Conservation (phyloP, 352 stramenopile genomes). For the Pilasporangium apinafurcum region DNA sequence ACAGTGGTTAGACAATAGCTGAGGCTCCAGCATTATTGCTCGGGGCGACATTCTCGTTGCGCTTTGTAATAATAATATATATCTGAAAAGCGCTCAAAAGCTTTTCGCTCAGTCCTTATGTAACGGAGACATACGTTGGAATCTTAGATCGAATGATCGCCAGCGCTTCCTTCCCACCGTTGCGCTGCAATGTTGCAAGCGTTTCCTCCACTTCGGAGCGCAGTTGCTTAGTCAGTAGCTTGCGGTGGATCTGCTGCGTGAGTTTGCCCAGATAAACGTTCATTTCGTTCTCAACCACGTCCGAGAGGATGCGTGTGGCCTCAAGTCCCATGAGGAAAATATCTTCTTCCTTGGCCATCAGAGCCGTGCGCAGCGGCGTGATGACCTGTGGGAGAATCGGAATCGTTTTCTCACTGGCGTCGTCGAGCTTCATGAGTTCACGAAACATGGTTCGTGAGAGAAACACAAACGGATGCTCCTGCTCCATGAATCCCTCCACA, state of each 20-base stretch:
- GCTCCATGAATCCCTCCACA: constrained; percentile 65
- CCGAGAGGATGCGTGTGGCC: constrained; percentile 55
- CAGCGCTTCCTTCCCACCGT: constrained; percentile 68
- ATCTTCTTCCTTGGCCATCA: constrained; percentile 70
- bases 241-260: constrained; percentile 75
- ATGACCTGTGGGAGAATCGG: constrained; percentile 57
- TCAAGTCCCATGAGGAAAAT: constrained; percentile 65
- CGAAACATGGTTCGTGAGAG: constrained; percentile 65
- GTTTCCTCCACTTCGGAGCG: constrained; percentile 53
- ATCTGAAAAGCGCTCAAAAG: too few relatives aligned
- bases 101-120: constrained; percentile 18
- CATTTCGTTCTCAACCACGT: constrained; percentile 63
- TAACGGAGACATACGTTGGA: constrained; percentile 62
- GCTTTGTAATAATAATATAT: too few relatives aligned
- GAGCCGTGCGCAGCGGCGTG: constrained; percentile 38
- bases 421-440: constrained; percentile 55
- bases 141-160: constrained; percentile 74
- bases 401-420: constrained; percentile 53
- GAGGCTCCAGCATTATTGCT: too few relatives aligned
- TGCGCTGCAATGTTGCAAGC: constrained; percentile 55
- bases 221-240: constrained; percentile 53
- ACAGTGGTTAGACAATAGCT: too few relatives aligned
- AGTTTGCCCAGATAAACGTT: constrained; percentile 70
- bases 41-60: too few relatives aligned
- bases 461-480: constrained; percentile 75